Evolutionary conservation across 78 protist species (phyloP).

Genomic region (Dictyostelium intermedium): DNA sequence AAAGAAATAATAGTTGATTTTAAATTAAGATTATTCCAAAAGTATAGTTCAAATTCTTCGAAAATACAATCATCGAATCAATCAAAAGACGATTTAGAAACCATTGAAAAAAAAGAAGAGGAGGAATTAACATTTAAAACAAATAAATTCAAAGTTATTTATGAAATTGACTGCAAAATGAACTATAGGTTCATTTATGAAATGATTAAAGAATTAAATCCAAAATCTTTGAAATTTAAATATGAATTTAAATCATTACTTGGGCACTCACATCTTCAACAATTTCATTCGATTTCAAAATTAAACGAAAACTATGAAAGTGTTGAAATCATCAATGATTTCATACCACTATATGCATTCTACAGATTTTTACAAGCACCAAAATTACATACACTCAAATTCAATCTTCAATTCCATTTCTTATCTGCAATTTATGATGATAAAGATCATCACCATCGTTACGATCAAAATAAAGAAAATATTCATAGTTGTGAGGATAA

Average conservation of each 20-base stretch:
- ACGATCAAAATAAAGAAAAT: no score
- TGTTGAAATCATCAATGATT: not conserved
- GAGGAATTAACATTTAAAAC: not conserved
- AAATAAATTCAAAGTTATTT: not conserved
- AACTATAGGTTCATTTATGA: not conserved
- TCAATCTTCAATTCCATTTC: not conserved
- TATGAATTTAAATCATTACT: not conserved
- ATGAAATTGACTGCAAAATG: not conserved
- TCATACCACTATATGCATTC: constrained; percentile 3
- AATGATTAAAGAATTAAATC: not conserved
- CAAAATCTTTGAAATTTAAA: not conserved
- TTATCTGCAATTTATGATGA: not conserved
- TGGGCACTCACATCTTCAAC: not conserved
- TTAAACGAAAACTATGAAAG: not conserved
- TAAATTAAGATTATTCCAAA: not conserved
- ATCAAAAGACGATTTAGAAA: no score
- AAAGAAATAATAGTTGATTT: not conserved
- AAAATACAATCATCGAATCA: no score
- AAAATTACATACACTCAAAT: not conserved
- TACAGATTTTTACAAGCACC: not conserved
- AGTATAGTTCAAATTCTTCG: no score
- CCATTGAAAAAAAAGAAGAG: not conserved
- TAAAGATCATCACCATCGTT: no score
- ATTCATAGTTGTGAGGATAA: no score
- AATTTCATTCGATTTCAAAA: constrained; percentile 9